Percentiles rank a stretch among this genome's conserved stretches.
phyloP scores from a whole-genome alignment of 2,329 filamentous ascomycete genomes.

The Colletotrichum limetticola region DNA sequence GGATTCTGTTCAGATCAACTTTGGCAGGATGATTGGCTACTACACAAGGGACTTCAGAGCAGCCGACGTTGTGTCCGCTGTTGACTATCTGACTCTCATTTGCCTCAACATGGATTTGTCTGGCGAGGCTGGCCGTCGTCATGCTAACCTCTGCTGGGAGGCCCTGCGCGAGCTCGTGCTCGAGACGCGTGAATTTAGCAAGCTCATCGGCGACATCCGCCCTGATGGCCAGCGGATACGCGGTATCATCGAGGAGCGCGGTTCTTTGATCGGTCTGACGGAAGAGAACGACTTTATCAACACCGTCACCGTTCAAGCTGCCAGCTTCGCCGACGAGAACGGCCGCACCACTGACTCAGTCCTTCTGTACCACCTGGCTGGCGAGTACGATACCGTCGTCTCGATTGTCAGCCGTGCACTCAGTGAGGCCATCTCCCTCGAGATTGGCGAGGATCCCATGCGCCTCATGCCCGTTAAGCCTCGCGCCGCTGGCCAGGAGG shows the following conservation, averaged over 20 bases:
- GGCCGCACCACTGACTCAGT: conserved; percentile 94
- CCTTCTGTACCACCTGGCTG: conserved; percentile 91
- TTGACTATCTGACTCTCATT: conserved; percentile 92
- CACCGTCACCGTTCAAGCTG: conserved; percentile 92
- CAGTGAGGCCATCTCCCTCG: conserved; percentile 87
- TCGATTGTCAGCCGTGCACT: conserved; percentile 88
- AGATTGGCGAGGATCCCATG: conserved; percentile 84
- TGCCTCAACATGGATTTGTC: conserved; percentile 89
- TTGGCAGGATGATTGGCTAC: conserved; percentile 91
- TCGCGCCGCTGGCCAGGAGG: conserved; percentile 57
- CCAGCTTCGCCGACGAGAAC: conserved; percentile 92
- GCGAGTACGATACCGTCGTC: conserved; percentile 95
- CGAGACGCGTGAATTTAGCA: conserved; percentile 96
- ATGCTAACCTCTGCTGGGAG: conserved; percentile 88
- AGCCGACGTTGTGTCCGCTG: conserved; percentile 86
- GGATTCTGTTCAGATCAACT: conserved; percentile 86
- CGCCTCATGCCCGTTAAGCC: conserved; percentile 85
- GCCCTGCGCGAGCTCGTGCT: conserved; percentile 92
- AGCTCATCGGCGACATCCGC: conserved; percentile 90
- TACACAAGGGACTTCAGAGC: conserved; percentile 97
- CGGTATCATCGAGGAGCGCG: conserved; percentile 88
- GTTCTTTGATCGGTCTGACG: conserved; percentile 81
- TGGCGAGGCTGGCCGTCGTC: conserved; percentile 78
- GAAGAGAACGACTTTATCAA: conserved; percentile 87
- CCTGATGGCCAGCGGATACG: conserved; percentile 86